Evolutionary conservation across 2,329 filamentous ascomycete species (phyloP).

Genomic region (Calonectria hongkongensis): DNA sequence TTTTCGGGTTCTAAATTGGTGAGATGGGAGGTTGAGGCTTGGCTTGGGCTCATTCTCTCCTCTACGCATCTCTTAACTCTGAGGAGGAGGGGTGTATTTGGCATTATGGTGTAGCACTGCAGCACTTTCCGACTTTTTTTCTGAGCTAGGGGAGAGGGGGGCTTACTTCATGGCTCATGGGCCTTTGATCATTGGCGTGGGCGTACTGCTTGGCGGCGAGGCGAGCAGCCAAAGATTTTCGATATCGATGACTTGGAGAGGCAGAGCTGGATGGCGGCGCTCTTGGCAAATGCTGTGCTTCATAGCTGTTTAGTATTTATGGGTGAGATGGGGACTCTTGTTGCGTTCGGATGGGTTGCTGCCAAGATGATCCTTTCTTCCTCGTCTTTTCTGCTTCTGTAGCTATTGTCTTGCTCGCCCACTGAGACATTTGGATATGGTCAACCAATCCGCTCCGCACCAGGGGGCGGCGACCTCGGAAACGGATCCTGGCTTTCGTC

Average conservation of each 20-base stretch:
- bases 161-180: not conserved
- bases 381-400: not conserved
- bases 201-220: not conserved
- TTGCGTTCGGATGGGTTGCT: not conserved
- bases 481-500: not conserved
- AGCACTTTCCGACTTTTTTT: not conserved
- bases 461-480: not conserved
- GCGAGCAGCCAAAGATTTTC: constrained; percentile 7
- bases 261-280: not conserved
- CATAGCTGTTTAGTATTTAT: constrained; percentile 2
- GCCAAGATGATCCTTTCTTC: not conserved
- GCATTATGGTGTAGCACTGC: constrained; percentile 5
- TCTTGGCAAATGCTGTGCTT: constrained; percentile 16
- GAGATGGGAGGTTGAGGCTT: not conserved
- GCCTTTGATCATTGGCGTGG: not conserved
- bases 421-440: constrained; percentile 23
- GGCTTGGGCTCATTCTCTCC: not conserved
- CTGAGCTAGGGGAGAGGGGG: not conserved
- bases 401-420: not conserved
- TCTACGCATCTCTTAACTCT: too few species aligned
- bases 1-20: constrained; percentile 12
- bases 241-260: not conserved
- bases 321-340: not conserved
- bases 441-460: constrained; percentile 14
- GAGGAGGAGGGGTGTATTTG: not conserved